These are phyloP conservation scores for Phytophthora chlamydospora DNA, from an alignment of 352 stramenopile genomes.

Conservation along the genomic window DNA sequence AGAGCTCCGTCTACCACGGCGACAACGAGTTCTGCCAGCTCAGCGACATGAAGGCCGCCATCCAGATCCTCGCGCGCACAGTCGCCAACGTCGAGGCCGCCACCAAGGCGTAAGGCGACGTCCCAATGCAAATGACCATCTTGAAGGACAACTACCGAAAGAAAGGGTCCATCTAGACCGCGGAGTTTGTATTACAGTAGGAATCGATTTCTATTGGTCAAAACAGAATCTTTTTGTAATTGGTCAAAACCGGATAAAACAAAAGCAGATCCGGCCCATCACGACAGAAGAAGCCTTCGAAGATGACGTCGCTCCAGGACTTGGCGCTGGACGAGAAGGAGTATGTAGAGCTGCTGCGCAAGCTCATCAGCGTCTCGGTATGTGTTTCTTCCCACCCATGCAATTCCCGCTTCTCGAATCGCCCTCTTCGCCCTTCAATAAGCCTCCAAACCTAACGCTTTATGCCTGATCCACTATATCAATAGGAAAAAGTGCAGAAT, in stretches of 20 bases:
- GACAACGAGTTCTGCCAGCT: constrained; percentile 92
- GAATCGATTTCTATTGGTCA: too few species aligned
- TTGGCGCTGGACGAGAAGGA: constrained; percentile 57
- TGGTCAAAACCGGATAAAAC: constrained; percentile 8
- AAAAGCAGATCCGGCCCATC: too few species aligned
- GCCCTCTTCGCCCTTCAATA: not conserved
- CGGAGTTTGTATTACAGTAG: too few species aligned
- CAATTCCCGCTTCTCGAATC: not conserved
- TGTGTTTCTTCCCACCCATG: not conserved
- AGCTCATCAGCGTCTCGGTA: constrained; percentile 73
- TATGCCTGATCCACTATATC: not conserved
- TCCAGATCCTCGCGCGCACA: constrained; percentile 86
- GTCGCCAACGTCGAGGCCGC: constrained; percentile 70
- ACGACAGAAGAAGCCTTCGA: not conserved
- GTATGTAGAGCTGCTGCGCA: constrained; percentile 75
- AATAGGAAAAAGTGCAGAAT: constrained; percentile 57
- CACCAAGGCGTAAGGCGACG: constrained; percentile 8
- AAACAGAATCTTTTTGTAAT: too few species aligned
- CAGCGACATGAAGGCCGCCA: constrained; percentile 85
- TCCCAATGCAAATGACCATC: too few species aligned
- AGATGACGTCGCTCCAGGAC: constrained; percentile 34
- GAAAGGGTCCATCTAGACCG: too few species aligned
- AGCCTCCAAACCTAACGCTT: not conserved
- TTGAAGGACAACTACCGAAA: too few species aligned
- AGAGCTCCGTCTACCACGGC: constrained; percentile 87